Percentiles rank a stretch among this genome's conserved stretches.
These are phyloP conservation scores for Sugiyamaella xylanicola DNA, from an alignment of 1,139 yeast species.

Conservation along the genomic window DNA sequence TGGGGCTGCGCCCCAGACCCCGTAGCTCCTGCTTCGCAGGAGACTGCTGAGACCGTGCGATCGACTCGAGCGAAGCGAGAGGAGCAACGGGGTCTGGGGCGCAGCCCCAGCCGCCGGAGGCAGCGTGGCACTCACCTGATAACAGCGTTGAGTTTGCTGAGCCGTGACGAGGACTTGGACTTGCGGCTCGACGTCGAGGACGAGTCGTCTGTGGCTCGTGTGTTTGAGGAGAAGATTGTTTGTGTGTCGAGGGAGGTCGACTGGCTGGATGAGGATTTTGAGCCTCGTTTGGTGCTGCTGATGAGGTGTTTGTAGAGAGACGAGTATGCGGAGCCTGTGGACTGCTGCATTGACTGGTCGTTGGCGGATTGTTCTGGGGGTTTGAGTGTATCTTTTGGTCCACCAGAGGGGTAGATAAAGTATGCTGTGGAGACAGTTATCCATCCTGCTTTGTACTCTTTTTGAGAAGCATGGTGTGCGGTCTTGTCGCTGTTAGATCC, in stretches of 20 bases:
- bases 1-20: constrained; percentile 64
- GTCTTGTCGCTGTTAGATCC: too few species aligned
- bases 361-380: constrained; percentile 38
- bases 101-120: background rate
- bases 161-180: constrained; percentile 29
- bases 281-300: constrained; percentile 38
- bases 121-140: constrained; percentile 26
- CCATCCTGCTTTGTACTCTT: constrained; percentile 76
- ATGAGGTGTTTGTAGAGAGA: constrained; percentile 58
- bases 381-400: constrained; percentile 35
- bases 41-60: constrained; percentile 1
- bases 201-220: constrained; percentile 19
- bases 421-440: constrained; percentile 79
- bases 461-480: too few species aligned
- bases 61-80: background rate
- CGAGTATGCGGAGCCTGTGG: constrained; percentile 58
- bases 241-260: constrained; percentile 24
- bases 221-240: constrained; percentile 24
- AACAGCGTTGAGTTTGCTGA: constrained; percentile 45
- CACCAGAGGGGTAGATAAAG: constrained; percentile 48
- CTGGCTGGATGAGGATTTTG: constrained; percentile 5
- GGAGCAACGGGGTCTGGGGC: background rate
- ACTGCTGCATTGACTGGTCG: constrained; percentile 42
- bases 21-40: background rate
- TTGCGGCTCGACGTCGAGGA: background rate